Base-by-base conservation (phyloP, 164 flowering plant genomes). In the Dillenia turbinata region DNA sequence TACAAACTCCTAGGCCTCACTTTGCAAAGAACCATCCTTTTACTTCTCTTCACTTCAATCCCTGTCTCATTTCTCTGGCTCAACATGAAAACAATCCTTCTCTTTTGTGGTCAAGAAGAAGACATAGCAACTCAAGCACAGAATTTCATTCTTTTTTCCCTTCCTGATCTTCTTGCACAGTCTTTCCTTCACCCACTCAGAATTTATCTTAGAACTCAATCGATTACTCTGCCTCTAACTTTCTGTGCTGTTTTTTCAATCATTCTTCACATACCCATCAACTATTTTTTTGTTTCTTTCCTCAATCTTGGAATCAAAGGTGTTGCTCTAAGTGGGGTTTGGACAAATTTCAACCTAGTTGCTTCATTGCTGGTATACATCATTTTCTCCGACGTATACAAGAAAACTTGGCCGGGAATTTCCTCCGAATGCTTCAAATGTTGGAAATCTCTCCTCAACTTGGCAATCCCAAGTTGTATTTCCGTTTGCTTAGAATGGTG, bases 401-500 rank as follows among this genome's bases (percentile, higher is more conserved):
- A 68, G 67, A 77, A 79, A 54, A 83, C 92, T 8, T 88, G 96
- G 92, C 69, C 63, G 10, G 85, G 81, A 1, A 26, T 83, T 2
- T 69, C 85, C 1, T 24, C 47, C 0, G 83, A 84, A 6, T 72
- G 84, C 54, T 65, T 83, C 12, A 79, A 68, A 19, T 83, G 66
- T 0, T 88, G 88, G 85, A 76, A 63, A 40, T 49, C 80, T 11
- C 75, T 88, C 9, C 12, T 85, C 46, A 75, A 70, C 45, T 58
- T 88, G 4, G 86, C 96, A 9, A 73, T 88, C 5, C 92, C 96
- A 3, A 88, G 88, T 76, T 86, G 92, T 82, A 64, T 86, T 65
- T 81, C 90, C 0, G 96, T 88, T 12, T 88, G 96, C 60, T 62
- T 88, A 10, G 96, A 88, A 66, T 88, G 96, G 96, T 88, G 95